Conservation (phyloP, 1,284 basidiomycete genomes). For the Phellopilus nigrolimitatus region DNA sequence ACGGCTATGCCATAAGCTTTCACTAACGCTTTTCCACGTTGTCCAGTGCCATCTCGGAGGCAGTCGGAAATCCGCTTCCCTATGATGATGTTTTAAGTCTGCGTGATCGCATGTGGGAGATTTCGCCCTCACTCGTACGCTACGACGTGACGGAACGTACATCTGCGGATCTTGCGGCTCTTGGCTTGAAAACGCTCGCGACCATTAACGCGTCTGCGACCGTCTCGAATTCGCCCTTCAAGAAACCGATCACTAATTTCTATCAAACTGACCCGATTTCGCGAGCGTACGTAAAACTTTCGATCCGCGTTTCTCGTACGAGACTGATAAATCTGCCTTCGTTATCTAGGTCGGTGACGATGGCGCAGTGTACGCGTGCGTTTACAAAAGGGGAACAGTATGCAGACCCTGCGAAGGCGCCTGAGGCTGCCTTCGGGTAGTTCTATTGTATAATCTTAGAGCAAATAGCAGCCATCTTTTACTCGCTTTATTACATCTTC, state of each 20-base stretch:
- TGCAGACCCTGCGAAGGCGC: constrained; percentile 33
- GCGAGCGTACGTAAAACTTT: constrained; percentile 58
- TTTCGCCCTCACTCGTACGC: constrained; percentile 86
- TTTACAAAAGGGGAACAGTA: constrained; percentile 66
- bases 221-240: constrained; percentile 59
- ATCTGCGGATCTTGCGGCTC: constrained; percentile 63
- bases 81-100: constrained; percentile 90
- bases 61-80: constrained; percentile 74
- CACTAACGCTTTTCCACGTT: constrained; percentile 8
- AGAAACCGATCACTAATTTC: constrained; percentile 88
- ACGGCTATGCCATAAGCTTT: background rate
- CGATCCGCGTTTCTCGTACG: background rate
- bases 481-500: background rate
- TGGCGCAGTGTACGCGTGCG: constrained; percentile 79
- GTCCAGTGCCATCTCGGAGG: constrained; percentile 83
- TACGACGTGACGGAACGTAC: constrained; percentile 85
- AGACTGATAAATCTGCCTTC: constrained; percentile 17
- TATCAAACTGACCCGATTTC: constrained; percentile 93
- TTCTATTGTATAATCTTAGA: constrained; percentile 14
- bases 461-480: constrained; percentile 11
- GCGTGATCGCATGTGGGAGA: constrained; percentile 95
- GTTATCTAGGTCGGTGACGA: constrained; percentile 68
- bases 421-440: constrained; percentile 45
- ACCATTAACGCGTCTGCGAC: constrained; percentile 49
- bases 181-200: constrained; percentile 64